Evolutionary conservation across 2,329 filamentous ascomycete genomes (phyloP).

Genomic region (Plectosphaerella plurivora): DNA sequence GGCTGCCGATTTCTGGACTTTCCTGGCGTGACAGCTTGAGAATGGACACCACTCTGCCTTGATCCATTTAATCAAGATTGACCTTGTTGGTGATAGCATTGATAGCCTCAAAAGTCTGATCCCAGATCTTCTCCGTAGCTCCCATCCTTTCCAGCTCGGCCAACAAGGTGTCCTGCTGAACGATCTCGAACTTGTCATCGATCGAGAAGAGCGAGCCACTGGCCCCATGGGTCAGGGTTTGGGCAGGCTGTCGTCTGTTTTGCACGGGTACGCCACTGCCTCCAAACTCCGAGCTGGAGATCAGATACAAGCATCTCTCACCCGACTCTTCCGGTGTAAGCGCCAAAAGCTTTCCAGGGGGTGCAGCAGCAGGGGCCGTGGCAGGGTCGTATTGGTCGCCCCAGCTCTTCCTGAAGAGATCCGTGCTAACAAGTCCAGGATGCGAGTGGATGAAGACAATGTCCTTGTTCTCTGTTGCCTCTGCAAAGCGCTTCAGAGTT

Average conservation of each 20-base stretch:
- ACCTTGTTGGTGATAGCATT: no score
- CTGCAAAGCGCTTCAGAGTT: neutral
- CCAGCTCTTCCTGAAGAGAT: neutral
- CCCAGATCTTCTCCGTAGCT: neutral
- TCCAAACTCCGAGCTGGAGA: neutral
- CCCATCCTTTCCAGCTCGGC: neutral
- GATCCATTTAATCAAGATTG: no score
- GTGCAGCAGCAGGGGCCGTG: neutral
- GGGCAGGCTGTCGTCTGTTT: neutral
- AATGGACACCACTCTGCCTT: no score
- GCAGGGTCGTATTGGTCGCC: neutral
- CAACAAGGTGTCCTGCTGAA: neutral
- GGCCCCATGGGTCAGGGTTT: neutral
- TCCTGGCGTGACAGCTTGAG: no score
- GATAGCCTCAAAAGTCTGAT: neutral
- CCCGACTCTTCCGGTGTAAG: neutral
- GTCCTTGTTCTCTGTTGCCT: neutral
- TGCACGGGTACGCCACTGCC: neutral
- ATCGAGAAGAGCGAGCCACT: neutral
- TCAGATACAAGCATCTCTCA: neutral
- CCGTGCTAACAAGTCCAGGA: neutral
- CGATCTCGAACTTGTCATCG: neutral
- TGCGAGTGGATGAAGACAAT: constrained; percentile 2
- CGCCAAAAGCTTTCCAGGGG: neutral
- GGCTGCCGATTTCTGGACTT: no score